Conservation (phyloP, 2,329 filamentous ascomycete species). For the Stagonosporopsis rhizophila region DNA sequence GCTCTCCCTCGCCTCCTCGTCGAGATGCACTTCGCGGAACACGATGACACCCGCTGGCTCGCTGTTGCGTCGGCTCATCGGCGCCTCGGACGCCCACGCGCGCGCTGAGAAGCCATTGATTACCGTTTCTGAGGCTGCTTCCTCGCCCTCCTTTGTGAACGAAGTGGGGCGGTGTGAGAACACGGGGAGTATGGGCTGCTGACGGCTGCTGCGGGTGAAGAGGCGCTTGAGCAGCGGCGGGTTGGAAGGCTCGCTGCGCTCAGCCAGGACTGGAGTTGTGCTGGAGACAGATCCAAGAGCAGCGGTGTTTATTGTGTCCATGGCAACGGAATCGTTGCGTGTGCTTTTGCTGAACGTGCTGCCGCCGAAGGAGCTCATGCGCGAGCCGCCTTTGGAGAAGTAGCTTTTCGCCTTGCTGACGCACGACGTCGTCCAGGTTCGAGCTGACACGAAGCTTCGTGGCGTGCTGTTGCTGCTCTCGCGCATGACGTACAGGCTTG, state of each 20-base stretch:
- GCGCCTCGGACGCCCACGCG: conserved; percentile 34
- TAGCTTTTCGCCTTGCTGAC: conserved; percentile 38
- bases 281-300: conserved; percentile 19
- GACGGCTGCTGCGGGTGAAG: conserved; percentile 19
- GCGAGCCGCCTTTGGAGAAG: conserved; percentile 20
- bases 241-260: neutral
- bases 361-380: conserved; percentile 20
- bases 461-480: conserved; percentile 27
- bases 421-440: conserved; percentile 25
- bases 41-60: conserved; percentile 31
- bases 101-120: conserved; percentile 26
- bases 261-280: conserved; percentile 12
- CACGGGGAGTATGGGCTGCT: conserved; percentile 27
- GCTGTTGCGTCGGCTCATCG: conserved; percentile 4
- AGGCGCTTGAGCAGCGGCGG: conserved; percentile 30
- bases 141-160: neutral
- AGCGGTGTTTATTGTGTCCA: conserved; percentile 4
- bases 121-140: conserved; percentile 3
- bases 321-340: conserved; percentile 20
- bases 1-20: conserved; percentile 14
- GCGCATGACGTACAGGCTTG: conserved; percentile 31
- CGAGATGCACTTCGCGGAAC: conserved; percentile 35
- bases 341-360: conserved; percentile 20
- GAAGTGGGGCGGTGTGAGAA: conserved; percentile 17
- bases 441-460: conserved; percentile 21